Evolutionary conservation across 192 early-diverging fungal genomes (phyloP).

Genomic region (Oehlia diaphana): DNA sequence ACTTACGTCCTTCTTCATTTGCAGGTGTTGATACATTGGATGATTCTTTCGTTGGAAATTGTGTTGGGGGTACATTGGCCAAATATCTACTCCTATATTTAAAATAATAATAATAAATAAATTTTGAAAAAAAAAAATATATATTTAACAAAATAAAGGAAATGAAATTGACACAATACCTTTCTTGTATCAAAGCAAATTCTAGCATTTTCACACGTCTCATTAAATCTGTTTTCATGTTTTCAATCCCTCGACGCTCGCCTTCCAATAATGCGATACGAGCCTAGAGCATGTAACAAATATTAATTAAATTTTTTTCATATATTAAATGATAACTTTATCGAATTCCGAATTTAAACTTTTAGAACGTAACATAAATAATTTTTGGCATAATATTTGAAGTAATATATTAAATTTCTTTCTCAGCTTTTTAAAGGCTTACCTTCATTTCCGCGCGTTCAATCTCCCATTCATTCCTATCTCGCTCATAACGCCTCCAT

Average conservation of each 20-base stretch:
- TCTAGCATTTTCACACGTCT: conserved; percentile 86
- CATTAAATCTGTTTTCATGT: conserved; percentile 70
- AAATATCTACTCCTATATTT: conserved; percentile 44
- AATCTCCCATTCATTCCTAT: conserved; percentile 85
- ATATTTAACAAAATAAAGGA: background rate
- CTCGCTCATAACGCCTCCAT: conserved; percentile 81
- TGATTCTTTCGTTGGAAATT: background rate
- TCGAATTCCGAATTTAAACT: conserved; percentile 4
- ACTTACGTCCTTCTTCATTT: conserved; percentile 31
- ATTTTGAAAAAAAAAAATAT: background rate
- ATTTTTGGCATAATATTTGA: too few relatives aligned
- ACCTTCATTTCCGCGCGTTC: conserved; percentile 79
- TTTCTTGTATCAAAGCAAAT: conserved; percentile 72
- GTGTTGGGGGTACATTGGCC: conserved; percentile 27
- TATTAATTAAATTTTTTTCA: background rate
- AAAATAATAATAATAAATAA: background rate
- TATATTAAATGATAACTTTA: background rate
- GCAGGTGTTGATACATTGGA: background rate
- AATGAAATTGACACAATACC: conserved; percentile 44
- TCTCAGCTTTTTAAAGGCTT: background rate
- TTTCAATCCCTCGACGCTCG: conserved; percentile 74
- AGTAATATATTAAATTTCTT: background rate
- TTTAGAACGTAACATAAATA: background rate
- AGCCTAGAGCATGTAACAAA: conserved; percentile 48
- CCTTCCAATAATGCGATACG: conserved; percentile 76